These are phyloP conservation scores for Dysphania ambrosioides DNA, from an alignment of 148 eudicot genomes.

Conservation along the genomic window DNA sequence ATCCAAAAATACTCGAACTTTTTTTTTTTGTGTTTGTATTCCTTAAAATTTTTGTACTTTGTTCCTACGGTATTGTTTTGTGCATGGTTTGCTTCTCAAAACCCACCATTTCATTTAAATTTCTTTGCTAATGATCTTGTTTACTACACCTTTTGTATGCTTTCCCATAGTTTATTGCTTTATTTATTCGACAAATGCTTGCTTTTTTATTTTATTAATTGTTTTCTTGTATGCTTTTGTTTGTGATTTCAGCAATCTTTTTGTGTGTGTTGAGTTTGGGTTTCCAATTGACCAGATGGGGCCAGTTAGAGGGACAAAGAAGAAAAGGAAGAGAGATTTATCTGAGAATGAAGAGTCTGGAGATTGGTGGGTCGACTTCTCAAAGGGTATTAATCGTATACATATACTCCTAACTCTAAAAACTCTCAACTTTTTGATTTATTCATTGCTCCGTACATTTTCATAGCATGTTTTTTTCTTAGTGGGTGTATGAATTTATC, in stretches of 20 bases:
- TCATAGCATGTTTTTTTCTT: slow-evolving; percentile 20
- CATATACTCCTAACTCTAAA: no score
- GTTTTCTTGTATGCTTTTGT: slow-evolving; percentile 13
- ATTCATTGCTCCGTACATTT: background rate
- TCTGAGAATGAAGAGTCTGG: slow-evolving; percentile 50
- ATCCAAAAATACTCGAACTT: background rate
- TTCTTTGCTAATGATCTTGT: slow-evolving; percentile 25
- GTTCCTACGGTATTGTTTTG: slow-evolving; percentile 18
- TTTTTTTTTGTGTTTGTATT: background rate
- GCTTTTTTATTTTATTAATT: slow-evolving; percentile 3
- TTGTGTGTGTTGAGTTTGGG: slow-evolving; percentile 30
- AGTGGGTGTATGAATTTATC: background rate
- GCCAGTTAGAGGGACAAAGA: slow-evolving; percentile 63
- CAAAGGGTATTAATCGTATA: slow-evolving; percentile 61
- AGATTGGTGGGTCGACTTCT: slow-evolving; percentile 70
- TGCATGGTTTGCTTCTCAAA: slow-evolving; percentile 35
- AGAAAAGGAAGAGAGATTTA: slow-evolving; percentile 57
- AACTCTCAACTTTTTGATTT: no score
- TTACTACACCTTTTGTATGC: slow-evolving; percentile 6
- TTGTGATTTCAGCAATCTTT: slow-evolving; percentile 23
- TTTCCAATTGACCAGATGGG: slow-evolving; percentile 67
- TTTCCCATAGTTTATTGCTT: slow-evolving; percentile 11
- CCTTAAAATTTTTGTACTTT: background rate
- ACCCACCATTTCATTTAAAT: slow-evolving; percentile 26
- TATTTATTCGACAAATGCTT: slow-evolving; percentile 23